Evolutionary conservation across 225 moss, liverwort and hornwort genomes (phyloP).

Genomic region (Physcomitrellopsis africana): DNA sequence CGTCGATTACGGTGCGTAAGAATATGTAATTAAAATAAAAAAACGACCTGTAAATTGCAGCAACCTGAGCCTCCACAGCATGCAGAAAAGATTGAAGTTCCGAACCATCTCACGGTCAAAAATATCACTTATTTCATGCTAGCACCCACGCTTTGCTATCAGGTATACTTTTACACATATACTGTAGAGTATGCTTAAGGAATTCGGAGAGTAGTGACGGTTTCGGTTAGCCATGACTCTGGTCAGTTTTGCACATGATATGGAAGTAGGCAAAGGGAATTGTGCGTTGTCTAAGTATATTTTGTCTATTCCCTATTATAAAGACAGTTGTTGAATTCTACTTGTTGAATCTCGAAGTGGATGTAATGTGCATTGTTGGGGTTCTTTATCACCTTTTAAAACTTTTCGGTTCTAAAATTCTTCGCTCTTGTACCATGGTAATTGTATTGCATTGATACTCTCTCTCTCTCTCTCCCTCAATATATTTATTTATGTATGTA

Average conservation of each 20-base stretch:
- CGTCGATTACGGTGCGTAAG: too few relatives aligned
- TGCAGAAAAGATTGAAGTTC: slow-evolving; percentile 48
- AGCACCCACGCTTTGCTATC: slow-evolving; percentile 76
- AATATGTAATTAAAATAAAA: too few relatives aligned
- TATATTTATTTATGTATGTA: neutral
- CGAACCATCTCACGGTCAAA: slow-evolving; percentile 52
- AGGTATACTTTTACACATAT: slow-evolving; percentile 32
- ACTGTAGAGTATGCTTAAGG: neutral
- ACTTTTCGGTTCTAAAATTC: too few relatives aligned
- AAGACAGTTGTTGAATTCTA: too few relatives aligned
- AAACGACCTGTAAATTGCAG: neutral
- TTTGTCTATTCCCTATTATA: too few relatives aligned
- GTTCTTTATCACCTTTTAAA: too few relatives aligned
- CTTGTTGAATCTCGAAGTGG: too few relatives aligned
- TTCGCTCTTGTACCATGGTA: neutral
- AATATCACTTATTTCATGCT: slow-evolving; percentile 72
- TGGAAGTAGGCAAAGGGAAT: neutral
- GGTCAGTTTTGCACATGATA: neutral
- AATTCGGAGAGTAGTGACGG: neutral
- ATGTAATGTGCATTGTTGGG: too few relatives aligned
- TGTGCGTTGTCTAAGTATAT: too few relatives aligned
- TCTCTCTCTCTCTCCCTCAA: too few relatives aligned
- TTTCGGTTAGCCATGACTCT: neutral
- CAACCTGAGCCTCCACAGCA: slow-evolving; percentile 50
- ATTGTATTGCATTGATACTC: too few relatives aligned